A percentile compares a stretch with the other conserved stretches of the same genome.
Evolutionary conservation across 78 protist genomes (phyloP).

Genomic region (Bodo saltans): DNA sequence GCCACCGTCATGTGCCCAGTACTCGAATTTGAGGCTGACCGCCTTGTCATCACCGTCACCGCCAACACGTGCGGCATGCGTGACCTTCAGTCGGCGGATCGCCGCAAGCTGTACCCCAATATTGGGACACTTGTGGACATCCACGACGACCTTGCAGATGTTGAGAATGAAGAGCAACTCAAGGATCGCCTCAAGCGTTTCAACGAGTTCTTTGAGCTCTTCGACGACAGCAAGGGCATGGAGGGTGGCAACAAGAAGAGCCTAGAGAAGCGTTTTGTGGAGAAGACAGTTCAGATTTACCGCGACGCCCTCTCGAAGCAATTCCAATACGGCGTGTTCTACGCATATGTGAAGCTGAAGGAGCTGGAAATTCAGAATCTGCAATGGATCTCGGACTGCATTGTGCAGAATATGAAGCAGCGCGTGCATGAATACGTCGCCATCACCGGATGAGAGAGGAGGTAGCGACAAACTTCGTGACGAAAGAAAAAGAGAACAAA

Average conservation of each 20-base stretch:
- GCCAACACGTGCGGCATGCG: constrained; percentile 82
- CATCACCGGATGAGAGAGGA: too few relatives aligned
- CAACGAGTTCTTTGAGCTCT: neutral
- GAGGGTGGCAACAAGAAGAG: constrained; percentile 54
- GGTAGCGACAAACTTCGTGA: too few relatives aligned
- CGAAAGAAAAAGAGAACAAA: too few relatives aligned
- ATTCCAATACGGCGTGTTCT: constrained; percentile 87
- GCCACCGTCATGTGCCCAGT: constrained; percentile 69
- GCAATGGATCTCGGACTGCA: constrained; percentile 96
- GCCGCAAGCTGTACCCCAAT: constrained; percentile 73
- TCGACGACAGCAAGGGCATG: neutral
- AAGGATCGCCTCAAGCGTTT: constrained; percentile 1
- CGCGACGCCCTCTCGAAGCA: constrained; percentile 73
- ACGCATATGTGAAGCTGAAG: constrained; percentile 55
- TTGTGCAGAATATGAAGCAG: constrained; percentile 66
- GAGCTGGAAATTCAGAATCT: constrained; percentile 83
- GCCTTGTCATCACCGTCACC: constrained; percentile 89
- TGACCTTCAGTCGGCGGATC: neutral
- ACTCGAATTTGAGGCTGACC: constrained; percentile 90
- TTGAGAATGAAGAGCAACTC: neutral
- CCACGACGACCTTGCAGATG: constrained; percentile 9
- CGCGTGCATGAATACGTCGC: neutral
- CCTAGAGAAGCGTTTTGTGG: constrained; percentile 84
- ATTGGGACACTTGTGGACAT: constrained; percentile 19
- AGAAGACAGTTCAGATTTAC: constrained; percentile 64